Evolutionary conservation across 2,329 filamentous ascomycete species (phyloP), one percentile per base, ranked within the genome.

Genomic region (Pseudophaeomoniella oleicola): DNA sequence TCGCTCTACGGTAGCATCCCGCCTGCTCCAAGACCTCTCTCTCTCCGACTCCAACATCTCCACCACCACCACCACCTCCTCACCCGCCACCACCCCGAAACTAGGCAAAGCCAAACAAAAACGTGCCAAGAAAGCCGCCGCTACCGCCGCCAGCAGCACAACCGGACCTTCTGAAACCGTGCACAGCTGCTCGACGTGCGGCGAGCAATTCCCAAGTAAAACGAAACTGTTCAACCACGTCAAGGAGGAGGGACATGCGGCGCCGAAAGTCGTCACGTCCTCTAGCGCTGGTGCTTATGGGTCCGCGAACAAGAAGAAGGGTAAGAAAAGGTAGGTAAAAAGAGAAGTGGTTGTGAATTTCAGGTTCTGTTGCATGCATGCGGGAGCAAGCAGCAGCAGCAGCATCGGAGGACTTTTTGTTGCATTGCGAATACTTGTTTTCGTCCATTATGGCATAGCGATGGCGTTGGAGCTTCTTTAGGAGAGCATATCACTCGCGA

Each of bases 111-210:
- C 68, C 17, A 72, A 71, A 45, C 59, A 62, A 40, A 71, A 67
- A 44, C 59, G 63, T 36, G 65, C 64, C 19, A 67, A 62, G 45
- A 70, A 62, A 44, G 64, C 62, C 11, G 64, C 63, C 4, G 53
- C 56, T 38, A 42, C 50, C 18, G 39, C 46, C 15, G 42, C 42
- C 3, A 46, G 39, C 32, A 45, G 36, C 16, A 34, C 41, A 29
- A 27, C 22, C 6, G 36, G 22, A 12, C 12, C 31, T 16, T 22
- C 35, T 18, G 18, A 22, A 10, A 29, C 40, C 4, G 45, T 75
- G 18, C 71, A 83, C 37, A 78, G 78, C 48, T 96, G 90, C 52
- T 71, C 80, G 2, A 72, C 76, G 3, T 96, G 90, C 57, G 71
- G 75, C 45, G 84, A 81, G 45, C 69, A 61, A 0, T 98, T 96